phyloP scores from a whole-genome alignment of 129 eudicot species.

The Flaveria linearis region DNA sequence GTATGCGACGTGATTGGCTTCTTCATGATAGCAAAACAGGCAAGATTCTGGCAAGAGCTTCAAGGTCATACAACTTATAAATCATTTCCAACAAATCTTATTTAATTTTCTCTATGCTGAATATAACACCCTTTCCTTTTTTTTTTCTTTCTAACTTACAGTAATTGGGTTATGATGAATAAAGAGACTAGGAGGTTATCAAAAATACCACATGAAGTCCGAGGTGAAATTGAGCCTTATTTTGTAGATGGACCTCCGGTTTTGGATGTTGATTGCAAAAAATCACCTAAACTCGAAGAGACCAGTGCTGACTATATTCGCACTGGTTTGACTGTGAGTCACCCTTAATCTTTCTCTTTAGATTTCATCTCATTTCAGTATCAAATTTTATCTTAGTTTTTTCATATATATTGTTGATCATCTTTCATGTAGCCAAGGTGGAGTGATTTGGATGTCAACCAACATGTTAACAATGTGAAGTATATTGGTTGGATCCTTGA shows the following conservation, averaged over 20 bases:
- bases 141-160: conserved; percentile 32
- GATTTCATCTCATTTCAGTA: neutral
- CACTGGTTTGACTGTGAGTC: conserved; percentile 73
- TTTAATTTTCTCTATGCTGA: neutral
- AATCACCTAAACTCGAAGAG: conserved; percentile 78
- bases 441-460: conserved; percentile 93
- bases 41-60: conserved; percentile 73
- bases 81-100: neutral
- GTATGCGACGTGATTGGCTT: conserved; percentile 97
- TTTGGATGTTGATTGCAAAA: conserved; percentile 66
- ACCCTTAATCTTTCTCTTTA: conserved; percentile 4
- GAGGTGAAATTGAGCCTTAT: conserved; percentile 66
- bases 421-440: conserved; percentile 67
- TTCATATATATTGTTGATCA: neutral
- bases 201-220: conserved; percentile 88
- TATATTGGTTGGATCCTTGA: conserved; percentile 93
- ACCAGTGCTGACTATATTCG: conserved; percentile 62
- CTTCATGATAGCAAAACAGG: conserved; percentile 82
- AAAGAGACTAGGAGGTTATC: conserved; percentile 80
- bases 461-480: conserved; percentile 94
- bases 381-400: neutral
- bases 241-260: conserved; percentile 85
- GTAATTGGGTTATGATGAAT: conserved; percentile 95
- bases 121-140: neutral
- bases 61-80: conserved; percentile 53